Base-by-base conservation (phyloP, 73 alveolate species). In the Paramecium primaurelia region DNA sequence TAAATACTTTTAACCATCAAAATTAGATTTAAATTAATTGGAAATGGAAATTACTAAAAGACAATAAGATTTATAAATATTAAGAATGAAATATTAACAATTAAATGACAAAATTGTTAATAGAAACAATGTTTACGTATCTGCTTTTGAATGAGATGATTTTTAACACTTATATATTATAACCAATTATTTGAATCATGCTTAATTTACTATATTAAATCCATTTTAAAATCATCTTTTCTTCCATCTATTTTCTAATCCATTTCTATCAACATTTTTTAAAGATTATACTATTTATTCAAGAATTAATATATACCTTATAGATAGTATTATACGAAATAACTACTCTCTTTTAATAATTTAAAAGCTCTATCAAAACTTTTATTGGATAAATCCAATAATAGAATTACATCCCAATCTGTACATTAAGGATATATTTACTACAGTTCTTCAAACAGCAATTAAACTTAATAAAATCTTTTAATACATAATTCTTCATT, bases 11-110 rank as follows among this genome's bases (percentile, higher is more conserved):
- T 26, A 80, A 80, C 91, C 91, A 20, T 42, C 47, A 12, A 80
- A 80, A 49, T 42, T 80, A 25, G 91, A 80, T 80, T 80, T 80
- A 80, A 47, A 25, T 47, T 44, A 40, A 40, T 26, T 80, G 14
- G 91, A 80, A 47, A 80, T 45, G 28, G 91, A 80, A 80, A 80
- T 80, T 38, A 16, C 75, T 10, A 80, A 49, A 80, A 80, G 91
- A 80, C 58, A 80, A 25, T 42, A 80, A 44, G 91, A 80, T 44
- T 36, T 80, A 45, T 28, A 80, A n/a, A 26, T 32, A 8, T 25
- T 80, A 44, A 80, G 45, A 25, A 25, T 18, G 28, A 80, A 47
- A 47, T 80, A 80, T 44, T 32, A 80, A 4, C 44, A 80, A 49
- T 18, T 80, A 20, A 80, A 44, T 26, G 58, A 45, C n/a, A 80